These are phyloP conservation scores for Schizonepeta tenuifolia DNA, from an alignment of 257 asterid genomes.

Conservation along the genomic window DNA sequence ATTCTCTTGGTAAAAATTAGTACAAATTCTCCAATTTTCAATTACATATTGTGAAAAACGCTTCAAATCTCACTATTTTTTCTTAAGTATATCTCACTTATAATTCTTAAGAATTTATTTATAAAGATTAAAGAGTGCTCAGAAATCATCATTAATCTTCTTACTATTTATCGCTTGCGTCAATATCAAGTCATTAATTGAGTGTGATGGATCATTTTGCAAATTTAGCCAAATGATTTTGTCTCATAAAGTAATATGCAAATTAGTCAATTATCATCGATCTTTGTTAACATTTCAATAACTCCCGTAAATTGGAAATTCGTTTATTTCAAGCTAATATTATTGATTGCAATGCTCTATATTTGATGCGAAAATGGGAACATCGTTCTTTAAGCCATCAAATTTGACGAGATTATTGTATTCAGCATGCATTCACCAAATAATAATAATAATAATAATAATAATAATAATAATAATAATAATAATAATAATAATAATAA, in stretches of 20 bases:
- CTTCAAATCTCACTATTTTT: neutral
- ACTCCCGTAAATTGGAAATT: neutral
- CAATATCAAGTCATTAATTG: constrained; percentile 34
- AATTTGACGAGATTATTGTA: neutral
- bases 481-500: neutral
- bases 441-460: no score
- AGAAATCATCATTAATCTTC: constrained; percentile 23
- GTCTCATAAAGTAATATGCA: constrained; percentile 33
- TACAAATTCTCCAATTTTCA: neutral
- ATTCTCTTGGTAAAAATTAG: no score
- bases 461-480: no score
- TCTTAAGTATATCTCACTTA: no score
- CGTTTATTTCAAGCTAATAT: neutral
- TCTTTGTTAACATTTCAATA: neutral
- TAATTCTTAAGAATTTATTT: neutral
- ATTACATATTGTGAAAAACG: neutral
- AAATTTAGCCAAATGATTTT: constrained; percentile 37
- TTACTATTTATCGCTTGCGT: constrained; percentile 36
- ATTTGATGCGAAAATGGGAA: neutral
- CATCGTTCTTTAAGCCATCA: neutral
- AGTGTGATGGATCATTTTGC: constrained; percentile 4
- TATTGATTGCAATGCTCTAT: neutral
- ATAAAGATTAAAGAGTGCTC: constrained; percentile 31
- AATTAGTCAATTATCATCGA: neutral
- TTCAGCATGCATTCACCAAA: neutral